phyloP scores from a whole-genome alignment of 495 filamentous ascomycete genomes.

The Neurospora sp. region DNA sequence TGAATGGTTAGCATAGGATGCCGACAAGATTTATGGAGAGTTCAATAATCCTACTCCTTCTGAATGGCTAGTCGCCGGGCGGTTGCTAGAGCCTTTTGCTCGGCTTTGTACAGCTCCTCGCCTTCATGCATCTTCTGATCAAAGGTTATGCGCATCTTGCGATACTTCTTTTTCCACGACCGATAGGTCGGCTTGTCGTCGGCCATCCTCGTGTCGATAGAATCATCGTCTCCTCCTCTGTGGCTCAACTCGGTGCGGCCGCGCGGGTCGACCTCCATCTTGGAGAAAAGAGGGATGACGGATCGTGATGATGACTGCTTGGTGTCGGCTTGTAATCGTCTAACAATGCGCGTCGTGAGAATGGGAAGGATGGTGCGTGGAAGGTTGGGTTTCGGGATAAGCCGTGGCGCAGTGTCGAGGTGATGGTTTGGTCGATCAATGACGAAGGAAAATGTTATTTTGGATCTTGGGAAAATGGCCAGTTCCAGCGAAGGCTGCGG shows the following conservation, averaged over 20 bases:
- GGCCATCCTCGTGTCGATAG: constrained; percentile 22
- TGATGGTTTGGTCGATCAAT: not conserved
- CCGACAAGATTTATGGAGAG: constrained; percentile 4
- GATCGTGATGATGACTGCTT: not conserved
- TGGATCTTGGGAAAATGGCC: not conserved
- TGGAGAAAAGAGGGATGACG: not conserved
- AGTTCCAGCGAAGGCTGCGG: not conserved
- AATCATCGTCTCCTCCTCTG: constrained; percentile 23
- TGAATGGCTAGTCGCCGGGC: constrained; percentile 73
- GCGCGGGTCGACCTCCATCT: constrained; percentile 20
- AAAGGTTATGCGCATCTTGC: constrained; percentile 80
- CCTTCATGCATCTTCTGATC: constrained; percentile 73
- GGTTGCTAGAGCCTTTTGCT: constrained; percentile 64
- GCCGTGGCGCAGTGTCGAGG: not conserved
- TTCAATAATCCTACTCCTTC: constrained; percentile 49
- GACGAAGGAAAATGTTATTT: not conserved
- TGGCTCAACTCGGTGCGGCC: constrained; percentile 11
- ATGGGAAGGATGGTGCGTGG: not conserved
- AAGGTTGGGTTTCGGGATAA: not conserved
- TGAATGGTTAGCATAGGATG: constrained; percentile 1
- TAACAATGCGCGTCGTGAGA: not conserved
- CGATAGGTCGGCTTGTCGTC: constrained; percentile 31
- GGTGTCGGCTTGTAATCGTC: not conserved
- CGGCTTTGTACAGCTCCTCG: constrained; percentile 64
- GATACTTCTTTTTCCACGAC: constrained; percentile 79